phyloP scores from a whole-genome alignment of 495 filamentous ascomycete genomes.

The Letharia columbiana region DNA sequence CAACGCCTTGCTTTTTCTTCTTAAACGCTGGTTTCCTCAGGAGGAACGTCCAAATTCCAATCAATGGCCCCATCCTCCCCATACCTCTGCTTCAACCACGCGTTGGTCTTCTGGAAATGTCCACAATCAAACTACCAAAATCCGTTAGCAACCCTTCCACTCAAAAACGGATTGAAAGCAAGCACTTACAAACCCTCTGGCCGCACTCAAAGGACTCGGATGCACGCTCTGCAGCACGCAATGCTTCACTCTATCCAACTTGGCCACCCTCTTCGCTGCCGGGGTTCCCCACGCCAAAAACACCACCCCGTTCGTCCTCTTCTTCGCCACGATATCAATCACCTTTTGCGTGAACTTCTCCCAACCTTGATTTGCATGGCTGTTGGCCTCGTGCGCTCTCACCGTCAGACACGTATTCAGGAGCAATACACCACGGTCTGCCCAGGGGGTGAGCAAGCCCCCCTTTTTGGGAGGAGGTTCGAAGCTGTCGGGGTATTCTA shows the following conservation, averaged over 20 bases:
- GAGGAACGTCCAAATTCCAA: constrained; percentile 59
- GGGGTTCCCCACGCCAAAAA: constrained; percentile 89
- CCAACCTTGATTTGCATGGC: constrained; percentile 78
- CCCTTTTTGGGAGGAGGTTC: constrained; percentile 59
- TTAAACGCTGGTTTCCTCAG: constrained; percentile 23
- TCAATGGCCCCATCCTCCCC: constrained; percentile 72
- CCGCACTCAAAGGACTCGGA: constrained; percentile 81
- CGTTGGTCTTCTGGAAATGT: constrained; percentile 83
- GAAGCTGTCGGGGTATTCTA: constrained; percentile 75
- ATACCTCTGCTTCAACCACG: constrained; percentile 73
- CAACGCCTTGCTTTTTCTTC: too few species aligned
- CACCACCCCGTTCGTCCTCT: constrained; percentile 70
- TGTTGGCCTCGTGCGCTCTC: constrained; percentile 74
- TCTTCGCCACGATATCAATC: constrained; percentile 74
- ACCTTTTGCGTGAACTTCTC: constrained; percentile 84
- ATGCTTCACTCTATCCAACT: constrained; percentile 63
- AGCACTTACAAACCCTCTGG: constrained; percentile 56
- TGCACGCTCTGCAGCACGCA: constrained; percentile 76
- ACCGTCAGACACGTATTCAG: constrained; percentile 93
- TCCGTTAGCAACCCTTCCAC: background rate
- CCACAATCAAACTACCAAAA: constrained; percentile 64
- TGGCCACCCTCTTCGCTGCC: constrained; percentile 63
- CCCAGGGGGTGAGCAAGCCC: constrained; percentile 86
- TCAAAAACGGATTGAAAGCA: background rate
- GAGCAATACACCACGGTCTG: constrained; percentile 80